A percentile compares a stretch with the other conserved stretches of the same genome.
phyloP scores from a whole-genome alignment of 2,329 filamentous ascomycete genomes.

The Dendrostoma leiphaemia region DNA sequence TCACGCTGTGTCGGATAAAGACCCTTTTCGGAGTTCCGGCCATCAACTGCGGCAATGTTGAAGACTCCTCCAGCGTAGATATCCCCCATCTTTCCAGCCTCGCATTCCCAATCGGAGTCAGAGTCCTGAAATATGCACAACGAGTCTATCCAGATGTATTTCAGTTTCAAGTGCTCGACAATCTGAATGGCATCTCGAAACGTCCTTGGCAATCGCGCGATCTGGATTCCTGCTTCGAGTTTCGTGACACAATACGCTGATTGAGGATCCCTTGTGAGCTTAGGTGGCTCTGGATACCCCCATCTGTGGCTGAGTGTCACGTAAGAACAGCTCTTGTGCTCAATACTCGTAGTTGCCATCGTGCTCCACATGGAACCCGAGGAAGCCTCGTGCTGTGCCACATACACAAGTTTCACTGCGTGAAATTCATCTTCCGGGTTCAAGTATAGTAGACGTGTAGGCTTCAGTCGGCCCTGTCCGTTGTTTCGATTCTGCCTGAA shows the following conservation, averaged over 20 bases:
- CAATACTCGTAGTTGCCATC: no score
- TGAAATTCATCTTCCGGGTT: no score
- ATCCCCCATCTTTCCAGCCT: background rate
- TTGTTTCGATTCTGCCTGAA: no score
- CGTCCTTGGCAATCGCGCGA: background rate
- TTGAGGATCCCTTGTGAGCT: no score
- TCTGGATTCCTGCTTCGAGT: background rate
- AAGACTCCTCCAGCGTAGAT: background rate
- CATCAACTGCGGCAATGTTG: background rate
- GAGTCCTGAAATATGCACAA: background rate
- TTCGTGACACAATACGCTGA: background rate
- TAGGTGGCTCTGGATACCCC: background rate
- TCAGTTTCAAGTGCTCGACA: background rate
- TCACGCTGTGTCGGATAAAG: background rate
- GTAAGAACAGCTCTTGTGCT: background rate
- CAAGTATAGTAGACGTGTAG: no score
- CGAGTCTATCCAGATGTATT: background rate
- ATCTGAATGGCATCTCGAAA: background rate
- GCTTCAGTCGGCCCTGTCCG: no score
- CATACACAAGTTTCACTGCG: no score
- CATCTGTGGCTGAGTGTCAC: slow-evolving; percentile 3
- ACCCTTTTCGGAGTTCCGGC: background rate
- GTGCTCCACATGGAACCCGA: no score
- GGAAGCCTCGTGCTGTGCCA: no score
- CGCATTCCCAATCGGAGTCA: background rate